Conservation (phyloP, 805 yeast genomes). For the Yarrowia sp. region DNA sequence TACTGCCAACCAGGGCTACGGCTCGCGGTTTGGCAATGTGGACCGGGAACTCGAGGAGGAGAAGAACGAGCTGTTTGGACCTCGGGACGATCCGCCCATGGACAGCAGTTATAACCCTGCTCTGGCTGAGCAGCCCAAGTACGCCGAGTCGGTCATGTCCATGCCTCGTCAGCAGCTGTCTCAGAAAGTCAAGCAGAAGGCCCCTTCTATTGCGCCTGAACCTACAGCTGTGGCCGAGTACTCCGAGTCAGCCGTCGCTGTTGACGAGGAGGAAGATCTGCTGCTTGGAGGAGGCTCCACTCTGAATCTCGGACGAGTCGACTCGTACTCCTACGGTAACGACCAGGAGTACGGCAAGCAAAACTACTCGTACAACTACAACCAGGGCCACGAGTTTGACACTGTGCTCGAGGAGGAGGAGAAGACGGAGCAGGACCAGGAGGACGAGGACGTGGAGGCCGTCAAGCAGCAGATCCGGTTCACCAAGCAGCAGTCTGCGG, state of each 20-base stretch:
- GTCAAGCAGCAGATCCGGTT: constrained; percentile 41
- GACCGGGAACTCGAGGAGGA: constrained; percentile 32
- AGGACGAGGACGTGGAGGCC: constrained; percentile 38
- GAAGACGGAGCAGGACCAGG: constrained; percentile 39
- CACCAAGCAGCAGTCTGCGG: constrained; percentile 58
- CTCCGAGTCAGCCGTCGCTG: constrained; percentile 16
- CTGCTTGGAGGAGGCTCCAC: constrained; percentile 20
- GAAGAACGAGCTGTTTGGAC: constrained; percentile 22
- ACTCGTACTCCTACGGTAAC: constrained; percentile 32
- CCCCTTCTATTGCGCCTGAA: neutral
- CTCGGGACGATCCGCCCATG: constrained; percentile 3
- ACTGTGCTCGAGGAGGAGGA: constrained; percentile 40
- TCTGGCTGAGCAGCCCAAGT: constrained; percentile 16
- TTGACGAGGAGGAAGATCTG: constrained; percentile 32
- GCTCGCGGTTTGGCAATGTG: constrained; percentile 18
- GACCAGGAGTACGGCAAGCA: constrained; percentile 33
- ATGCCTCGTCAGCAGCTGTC: constrained; percentile 33
- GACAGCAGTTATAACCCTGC: constrained; percentile 20
- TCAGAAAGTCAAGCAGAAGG: constrained; percentile 14
- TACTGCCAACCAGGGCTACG: constrained; percentile 24
- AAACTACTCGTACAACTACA: constrained; percentile 32
- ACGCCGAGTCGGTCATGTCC: constrained; percentile 29
- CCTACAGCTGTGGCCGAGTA: neutral
- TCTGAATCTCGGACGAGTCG: constrained; percentile 11
- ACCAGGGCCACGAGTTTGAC: constrained; percentile 35